phyloP scores from a whole-genome alignment of 371 early-diverging fungal species.

The Mortierella polycephala region DNA sequence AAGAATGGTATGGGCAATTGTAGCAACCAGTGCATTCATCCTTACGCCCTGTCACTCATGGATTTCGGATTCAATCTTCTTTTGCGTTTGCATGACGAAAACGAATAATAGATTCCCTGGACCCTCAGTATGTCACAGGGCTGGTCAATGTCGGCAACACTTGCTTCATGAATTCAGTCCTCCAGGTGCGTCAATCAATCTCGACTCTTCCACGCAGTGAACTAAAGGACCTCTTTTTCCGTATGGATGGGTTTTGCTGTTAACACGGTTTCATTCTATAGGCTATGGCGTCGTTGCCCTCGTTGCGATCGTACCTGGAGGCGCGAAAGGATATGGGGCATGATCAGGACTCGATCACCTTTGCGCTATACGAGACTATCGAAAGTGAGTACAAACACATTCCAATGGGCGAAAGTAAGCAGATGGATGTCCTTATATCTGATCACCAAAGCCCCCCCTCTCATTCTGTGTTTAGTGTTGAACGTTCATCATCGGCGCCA shows the following conservation, averaged over 20 bases:
- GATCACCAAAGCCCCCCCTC: background rate
- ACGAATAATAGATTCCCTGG: background rate
- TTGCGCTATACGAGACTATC: constrained; percentile 35
- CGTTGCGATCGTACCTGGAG: constrained; percentile 28
- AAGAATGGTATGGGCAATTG: too few species aligned
- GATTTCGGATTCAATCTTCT: background rate
- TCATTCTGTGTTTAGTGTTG: constrained; percentile 15
- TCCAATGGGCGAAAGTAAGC: too few species aligned
- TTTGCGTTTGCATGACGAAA: background rate
- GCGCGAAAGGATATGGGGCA: constrained; percentile 39
- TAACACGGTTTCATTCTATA: background rate
- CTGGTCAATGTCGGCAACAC: constrained; percentile 90
- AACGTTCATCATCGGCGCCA: constrained; percentile 24
- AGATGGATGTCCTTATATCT: background rate
- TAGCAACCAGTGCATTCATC: background rate
- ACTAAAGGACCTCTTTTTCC: background rate
- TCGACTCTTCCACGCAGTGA: too few species aligned
- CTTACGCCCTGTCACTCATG: background rate
- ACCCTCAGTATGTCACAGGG: constrained; percentile 60
- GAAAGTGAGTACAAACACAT: constrained; percentile 23
- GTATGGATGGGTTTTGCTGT: background rate
- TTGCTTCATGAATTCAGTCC: constrained; percentile 89
- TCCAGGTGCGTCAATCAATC: constrained; percentile 67
- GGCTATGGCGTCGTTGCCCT: constrained; percentile 48
- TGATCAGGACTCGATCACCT: constrained; percentile 35